Percentiles rank a stretch among this genome's conserved stretches.
Conservation (phyloP, 176 grass and related monocot species). For the Tillandsia leiboldiana region DNA sequence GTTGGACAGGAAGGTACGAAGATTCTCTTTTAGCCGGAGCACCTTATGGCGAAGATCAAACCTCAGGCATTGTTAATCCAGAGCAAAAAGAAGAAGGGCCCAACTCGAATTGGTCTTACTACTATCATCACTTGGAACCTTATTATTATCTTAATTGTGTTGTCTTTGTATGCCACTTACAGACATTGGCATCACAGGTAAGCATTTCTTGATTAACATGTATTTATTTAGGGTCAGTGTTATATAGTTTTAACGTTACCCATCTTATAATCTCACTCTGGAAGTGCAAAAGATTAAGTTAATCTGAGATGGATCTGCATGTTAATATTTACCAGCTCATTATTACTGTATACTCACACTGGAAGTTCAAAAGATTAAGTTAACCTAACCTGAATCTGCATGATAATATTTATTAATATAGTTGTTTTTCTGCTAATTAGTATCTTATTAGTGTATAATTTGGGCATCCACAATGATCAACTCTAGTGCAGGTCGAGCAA, state of each 20-base stretch:
- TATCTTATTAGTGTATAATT: background rate
- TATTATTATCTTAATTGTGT: slow-evolving; percentile 9
- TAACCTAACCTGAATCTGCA: no score
- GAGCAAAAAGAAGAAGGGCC: slow-evolving; percentile 24
- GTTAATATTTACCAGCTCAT: background rate
- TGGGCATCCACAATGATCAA: background rate
- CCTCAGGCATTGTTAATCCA: slow-evolving; percentile 22
- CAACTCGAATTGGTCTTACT: slow-evolving; percentile 10
- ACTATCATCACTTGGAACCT: slow-evolving; percentile 23
- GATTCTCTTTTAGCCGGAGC: background rate
- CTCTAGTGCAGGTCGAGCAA: slow-evolving; percentile 12
- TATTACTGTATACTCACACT: no score
- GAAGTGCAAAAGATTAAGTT: no score
- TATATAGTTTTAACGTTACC: no score
- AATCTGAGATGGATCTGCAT: no score
- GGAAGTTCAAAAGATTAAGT: no score
- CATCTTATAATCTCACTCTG: no score
- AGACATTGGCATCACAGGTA: slow-evolving; percentile 14
- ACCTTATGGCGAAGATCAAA: slow-evolving; percentile 23
- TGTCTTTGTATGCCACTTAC: slow-evolving; percentile 26
- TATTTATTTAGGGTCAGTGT: background rate
- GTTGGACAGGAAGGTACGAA: background rate
- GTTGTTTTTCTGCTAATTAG: background rate
- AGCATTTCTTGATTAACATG: background rate
- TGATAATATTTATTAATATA: no score